Conservation (phyloP, 2,329 filamentous ascomycete species). For the Teratosphaeria destructans region DNA sequence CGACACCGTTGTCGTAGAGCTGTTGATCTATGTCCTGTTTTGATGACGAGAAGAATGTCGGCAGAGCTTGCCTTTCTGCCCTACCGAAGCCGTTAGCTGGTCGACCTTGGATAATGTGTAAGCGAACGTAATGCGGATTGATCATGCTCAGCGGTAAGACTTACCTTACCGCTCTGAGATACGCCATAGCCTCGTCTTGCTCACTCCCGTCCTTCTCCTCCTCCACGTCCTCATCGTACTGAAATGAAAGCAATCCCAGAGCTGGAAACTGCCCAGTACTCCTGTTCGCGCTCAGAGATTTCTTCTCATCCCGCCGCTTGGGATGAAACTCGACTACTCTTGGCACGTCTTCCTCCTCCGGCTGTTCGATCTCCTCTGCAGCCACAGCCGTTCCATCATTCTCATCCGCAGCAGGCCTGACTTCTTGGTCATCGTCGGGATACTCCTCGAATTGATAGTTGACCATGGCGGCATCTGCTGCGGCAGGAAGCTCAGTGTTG, state of each 20-base stretch:
- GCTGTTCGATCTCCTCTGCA: background rate
- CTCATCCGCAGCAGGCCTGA: background rate
- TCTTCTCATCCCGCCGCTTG: background rate
- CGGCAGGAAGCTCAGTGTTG: background rate
- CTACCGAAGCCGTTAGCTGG: slow-evolving; percentile 9
- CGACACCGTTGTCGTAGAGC: slow-evolving; percentile 40
- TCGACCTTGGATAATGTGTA: slow-evolving; percentile 6
- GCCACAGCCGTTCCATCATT: background rate
- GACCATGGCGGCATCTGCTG: background rate
- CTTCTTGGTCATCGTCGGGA: slow-evolving; percentile 3
- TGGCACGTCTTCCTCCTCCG: background rate
- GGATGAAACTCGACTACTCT: background rate
- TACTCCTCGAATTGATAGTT: slow-evolving; percentile 7
- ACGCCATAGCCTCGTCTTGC: slow-evolving; percentile 24
- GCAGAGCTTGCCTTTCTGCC: slow-evolving; percentile 18
- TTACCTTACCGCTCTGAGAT: slow-evolving; percentile 22
- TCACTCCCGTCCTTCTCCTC: slow-evolving; percentile 10
- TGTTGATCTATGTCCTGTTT: slow-evolving; percentile 25
- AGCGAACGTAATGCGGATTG: background rate
- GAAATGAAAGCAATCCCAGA: slow-evolving; percentile 14
- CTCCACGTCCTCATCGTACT: slow-evolving; percentile 15
- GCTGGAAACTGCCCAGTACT: slow-evolving; percentile 16
- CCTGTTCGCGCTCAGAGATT: background rate
- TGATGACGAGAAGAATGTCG: slow-evolving; percentile 14
- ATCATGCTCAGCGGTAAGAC: background rate